Evolutionary conservation across 2,329 filamentous ascomycete genomes (phyloP), one percentile per base, ranked within the genome.

Genomic region (Xylaria sp.): DNA sequence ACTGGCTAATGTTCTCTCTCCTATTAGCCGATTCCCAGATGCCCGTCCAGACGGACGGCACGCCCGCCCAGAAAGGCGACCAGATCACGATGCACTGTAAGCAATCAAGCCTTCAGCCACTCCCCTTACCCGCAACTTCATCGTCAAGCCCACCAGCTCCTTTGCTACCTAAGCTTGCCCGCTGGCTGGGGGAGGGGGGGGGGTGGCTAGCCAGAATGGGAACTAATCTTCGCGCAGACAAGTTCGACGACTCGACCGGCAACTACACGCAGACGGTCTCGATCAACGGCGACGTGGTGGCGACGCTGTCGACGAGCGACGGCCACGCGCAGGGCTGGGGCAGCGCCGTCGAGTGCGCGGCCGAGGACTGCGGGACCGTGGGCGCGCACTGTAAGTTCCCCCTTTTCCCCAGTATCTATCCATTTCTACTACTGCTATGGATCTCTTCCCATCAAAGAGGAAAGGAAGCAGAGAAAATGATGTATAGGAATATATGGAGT

Each of bases 11-110:
- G 40, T 16, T 22, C 7, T 24, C 40, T 40, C 21, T 60, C 44
- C 37, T 34, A 13, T 13, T 13, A 69, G 66, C 52, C 4, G 63
- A 48, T 41, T 61, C 67, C 1, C 71, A 74, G 56, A 66, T 64
- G 64, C 66, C 70, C 1, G 56, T 75, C 2, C 65, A 75, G 52
- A 68, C 69, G 4, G 53, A 66, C 1, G 57, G 60, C 21, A 58
- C 61, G 1, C 54, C 60, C 4, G 71, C 69, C 8, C 47, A 48
- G 0, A 58, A 59, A 3, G 66, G 64, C 1, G 67, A 73, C 41
- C 57, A 70, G 48, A 66, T 78, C 9, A 76, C 72, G 3, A 75
- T 77, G 69, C 69, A 76, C 61, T 77, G 63, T 66, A 58, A 59
- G 63, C 43, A 21, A 22, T 41, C 24, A 44, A 21, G 26, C 39